A percentile compares a stretch with the other conserved stretches of the same genome.
These are phyloP conservation scores for Scheffersomyces cryptocercus DNA, from an alignment of 1,139 yeast genomes.

Conservation along the genomic window DNA sequence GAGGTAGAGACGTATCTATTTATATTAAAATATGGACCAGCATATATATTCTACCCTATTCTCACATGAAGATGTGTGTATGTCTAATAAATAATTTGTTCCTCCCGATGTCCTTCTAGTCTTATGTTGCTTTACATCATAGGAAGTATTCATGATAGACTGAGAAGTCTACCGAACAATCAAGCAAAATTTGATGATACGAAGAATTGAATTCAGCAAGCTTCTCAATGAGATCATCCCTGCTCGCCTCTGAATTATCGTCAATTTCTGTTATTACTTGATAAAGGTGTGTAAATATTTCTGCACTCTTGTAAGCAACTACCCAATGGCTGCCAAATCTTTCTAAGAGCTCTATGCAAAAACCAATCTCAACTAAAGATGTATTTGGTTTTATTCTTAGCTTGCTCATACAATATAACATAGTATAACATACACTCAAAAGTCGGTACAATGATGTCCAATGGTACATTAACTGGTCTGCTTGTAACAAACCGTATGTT, in stretches of 20 bases:
- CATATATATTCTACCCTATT: no score
- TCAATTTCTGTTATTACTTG: background rate
- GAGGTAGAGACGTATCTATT: no score
- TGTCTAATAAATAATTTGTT: no score
- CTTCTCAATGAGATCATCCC: background rate
- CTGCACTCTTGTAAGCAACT: constrained; percentile 44
- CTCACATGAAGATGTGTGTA: no score
- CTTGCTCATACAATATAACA: constrained; percentile 45
- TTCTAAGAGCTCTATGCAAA: constrained; percentile 45
- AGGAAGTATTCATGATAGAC: background rate
- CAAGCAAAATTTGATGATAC: background rate
- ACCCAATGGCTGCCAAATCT: constrained; percentile 49
- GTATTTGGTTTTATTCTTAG: constrained; percentile 46
- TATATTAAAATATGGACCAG: no score
- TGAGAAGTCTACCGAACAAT: background rate
- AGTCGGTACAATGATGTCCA: constrained; percentile 51
- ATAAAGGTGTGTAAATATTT: constrained; percentile 27
- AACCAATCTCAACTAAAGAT: constrained; percentile 43
- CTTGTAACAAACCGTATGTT: constrained; percentile 42
- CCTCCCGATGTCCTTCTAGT: no score
- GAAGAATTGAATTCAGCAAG: background rate
- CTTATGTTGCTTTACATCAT: no score
- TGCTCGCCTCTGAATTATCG: background rate
- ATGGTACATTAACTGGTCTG: constrained; percentile 44
- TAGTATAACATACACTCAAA: constrained; percentile 44